These are phyloP conservation scores for Fusarium sublunatum DNA, from an alignment of 2,329 filamentous ascomycete species.

Conservation along the genomic window DNA sequence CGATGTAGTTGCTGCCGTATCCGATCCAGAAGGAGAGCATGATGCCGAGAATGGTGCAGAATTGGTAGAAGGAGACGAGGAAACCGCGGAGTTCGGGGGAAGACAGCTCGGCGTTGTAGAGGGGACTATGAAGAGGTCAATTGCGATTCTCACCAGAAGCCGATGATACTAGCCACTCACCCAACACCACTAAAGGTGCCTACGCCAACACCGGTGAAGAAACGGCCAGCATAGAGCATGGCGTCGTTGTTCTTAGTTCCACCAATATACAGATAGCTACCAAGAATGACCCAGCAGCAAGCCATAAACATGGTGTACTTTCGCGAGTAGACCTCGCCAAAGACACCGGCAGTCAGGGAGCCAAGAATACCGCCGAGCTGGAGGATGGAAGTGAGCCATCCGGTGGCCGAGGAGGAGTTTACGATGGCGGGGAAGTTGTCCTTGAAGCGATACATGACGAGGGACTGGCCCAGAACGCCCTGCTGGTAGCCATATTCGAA, in stretches of 20 bases:
- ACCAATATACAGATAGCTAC: constrained; percentile 59
- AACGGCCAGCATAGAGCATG: constrained; percentile 60
- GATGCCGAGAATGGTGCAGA: constrained; percentile 55
- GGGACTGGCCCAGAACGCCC: constrained; percentile 64
- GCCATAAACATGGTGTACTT: constrained; percentile 65
- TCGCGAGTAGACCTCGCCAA: constrained; percentile 61
- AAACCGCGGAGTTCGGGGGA: constrained; percentile 75
- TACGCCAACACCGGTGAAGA: constrained; percentile 62
- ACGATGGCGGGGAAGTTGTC: constrained; percentile 62
- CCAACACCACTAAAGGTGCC: constrained; percentile 59
- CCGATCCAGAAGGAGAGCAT: constrained; percentile 62
- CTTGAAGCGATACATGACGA: constrained; percentile 64
- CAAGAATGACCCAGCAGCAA: constrained; percentile 59
- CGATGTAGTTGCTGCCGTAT: constrained; percentile 61
- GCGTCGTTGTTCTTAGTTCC: constrained; percentile 53
- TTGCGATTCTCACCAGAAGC: fast-evolving
- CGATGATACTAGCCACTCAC: background rate
- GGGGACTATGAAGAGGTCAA: constrained; percentile 42
- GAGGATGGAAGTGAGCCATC: constrained; percentile 64
- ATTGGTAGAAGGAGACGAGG: constrained; percentile 72
- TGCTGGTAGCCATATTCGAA: constrained; percentile 56
- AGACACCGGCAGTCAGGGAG: constrained; percentile 59
- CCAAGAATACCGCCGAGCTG: constrained; percentile 63
- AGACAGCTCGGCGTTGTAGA: constrained; percentile 64
- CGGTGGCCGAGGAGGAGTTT: constrained; percentile 58